phyloP scores from a whole-genome alignment of 257 asterid species.

The Rauvolfia tetraphylla region DNA sequence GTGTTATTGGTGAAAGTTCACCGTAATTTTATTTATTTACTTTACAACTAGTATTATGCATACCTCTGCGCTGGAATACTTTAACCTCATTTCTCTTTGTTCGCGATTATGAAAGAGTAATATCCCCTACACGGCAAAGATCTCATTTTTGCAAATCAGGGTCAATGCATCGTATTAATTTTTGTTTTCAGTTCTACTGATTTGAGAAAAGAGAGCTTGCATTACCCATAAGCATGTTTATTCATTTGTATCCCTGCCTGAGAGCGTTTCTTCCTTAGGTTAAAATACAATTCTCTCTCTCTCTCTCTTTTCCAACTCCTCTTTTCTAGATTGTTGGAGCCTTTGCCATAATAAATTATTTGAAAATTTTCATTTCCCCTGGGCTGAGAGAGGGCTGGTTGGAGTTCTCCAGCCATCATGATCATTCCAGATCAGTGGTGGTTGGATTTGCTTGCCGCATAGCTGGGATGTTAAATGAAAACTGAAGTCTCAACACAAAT shows the following conservation, averaged over 20 bases:
- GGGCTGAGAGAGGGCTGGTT: no score
- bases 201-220: not conserved
- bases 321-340: no score
- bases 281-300: no score
- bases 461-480: no score
- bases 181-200: no score
- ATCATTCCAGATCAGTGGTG: no score
- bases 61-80: not conserved
- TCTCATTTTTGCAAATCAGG: not conserved
- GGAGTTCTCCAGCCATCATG: no score
- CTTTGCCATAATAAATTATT: no score
- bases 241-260: not conserved
- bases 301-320: no score
- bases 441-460: no score
- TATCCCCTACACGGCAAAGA: not conserved
- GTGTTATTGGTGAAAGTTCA: not conserved
- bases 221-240: not conserved
- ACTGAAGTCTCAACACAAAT: no score
- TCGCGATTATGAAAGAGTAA: not conserved
- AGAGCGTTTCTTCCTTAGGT: not conserved
- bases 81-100: not conserved
- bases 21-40: not conserved
- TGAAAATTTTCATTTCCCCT: no score
- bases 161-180: not conserved
- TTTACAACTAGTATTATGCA: not conserved